Base-by-base conservation (phyloP, 2,329 filamentous ascomycete genomes). In the Claviceps sp. region DNA sequence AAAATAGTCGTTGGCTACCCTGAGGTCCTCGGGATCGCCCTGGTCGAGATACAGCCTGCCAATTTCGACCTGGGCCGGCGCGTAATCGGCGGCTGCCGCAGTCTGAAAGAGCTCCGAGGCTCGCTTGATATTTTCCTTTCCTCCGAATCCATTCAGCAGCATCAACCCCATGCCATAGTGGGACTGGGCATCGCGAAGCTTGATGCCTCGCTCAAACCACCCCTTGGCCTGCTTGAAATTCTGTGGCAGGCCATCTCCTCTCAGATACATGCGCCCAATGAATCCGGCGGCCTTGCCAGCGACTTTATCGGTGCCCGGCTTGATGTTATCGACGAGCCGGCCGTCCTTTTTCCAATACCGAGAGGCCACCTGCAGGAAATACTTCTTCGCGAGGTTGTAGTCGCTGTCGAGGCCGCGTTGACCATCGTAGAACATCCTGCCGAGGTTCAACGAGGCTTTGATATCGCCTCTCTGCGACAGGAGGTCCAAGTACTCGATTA, bases 401-500 rank as follows among this genome's bases (percentile, higher is more conserved):
- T 94, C 86, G 19, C 82, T 78, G 50, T 85, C 82, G 43, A 95
- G 73, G 0, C 81, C 82, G 52, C 86, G 77, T 52, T 88, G 82
- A 0, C 90, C 90, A 53, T 96, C 90, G 61, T 95, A 95, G 64
- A 94, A 87, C 56, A 95, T 79, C 57, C 88, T 82, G 3, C 87
- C 90, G 0, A 96, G 73, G 56, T 87, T 90, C 61, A 90, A 89
- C 0, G 88, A 91, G 1, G 90, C 88, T 64, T 87, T 89, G 52
- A 88, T 80, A 62, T 95, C 89, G 11, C 90, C 89, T 64, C 95
- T 95, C 55, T 90, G 82, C 5, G 89, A 89, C 76, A 95, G 85
- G 43, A 95, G 75, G 60, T 95, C 88, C 58, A 95, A 74, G 60
- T 95, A 98, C 64, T 98, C 93, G 54, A 98, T 81, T 16, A 97